These are phyloP conservation scores for Orbilia javanica DNA, from an alignment of 2,329 filamentous ascomycete species.

Conservation along the genomic window DNA sequence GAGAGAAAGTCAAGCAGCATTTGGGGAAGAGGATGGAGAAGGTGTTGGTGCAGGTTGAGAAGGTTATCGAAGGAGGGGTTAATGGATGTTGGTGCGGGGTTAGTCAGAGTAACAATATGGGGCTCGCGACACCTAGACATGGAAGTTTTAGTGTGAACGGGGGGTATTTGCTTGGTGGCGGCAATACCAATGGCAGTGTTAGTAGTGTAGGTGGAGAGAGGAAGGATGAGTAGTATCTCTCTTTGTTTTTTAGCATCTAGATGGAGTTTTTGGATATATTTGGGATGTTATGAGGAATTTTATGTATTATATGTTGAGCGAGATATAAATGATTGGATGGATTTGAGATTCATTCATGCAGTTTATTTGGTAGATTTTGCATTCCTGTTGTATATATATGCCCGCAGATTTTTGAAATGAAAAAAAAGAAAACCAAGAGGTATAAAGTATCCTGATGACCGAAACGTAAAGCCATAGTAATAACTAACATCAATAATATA, in stretches of 20 bases:
- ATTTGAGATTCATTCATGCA: constrained; percentile 6
- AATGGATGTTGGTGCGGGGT: constrained; percentile 53
- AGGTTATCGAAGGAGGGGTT: constrained; percentile 4
- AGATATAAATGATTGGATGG: background rate
- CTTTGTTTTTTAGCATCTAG: background rate
- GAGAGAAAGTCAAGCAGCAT: constrained; percentile 43
- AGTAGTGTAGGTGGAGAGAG: constrained; percentile 21
- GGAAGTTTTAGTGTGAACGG: constrained; percentile 46
- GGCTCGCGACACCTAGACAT: constrained; percentile 29
- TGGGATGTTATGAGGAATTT: background rate
- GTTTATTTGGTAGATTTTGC: background rate
- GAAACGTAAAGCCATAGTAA: background rate
- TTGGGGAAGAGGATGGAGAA: constrained; percentile 45
- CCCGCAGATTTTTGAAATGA: background rate
- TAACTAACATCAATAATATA: background rate
- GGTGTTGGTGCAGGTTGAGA: constrained; percentile 47
- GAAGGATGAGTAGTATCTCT: constrained; percentile 31
- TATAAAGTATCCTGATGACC: background rate
- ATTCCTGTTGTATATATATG: background rate
- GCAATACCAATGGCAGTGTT: background rate
- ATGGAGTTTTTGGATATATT: background rate
- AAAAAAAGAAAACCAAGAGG: background rate
- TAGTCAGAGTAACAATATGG: constrained; percentile 32
- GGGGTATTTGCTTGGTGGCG: constrained; percentile 14
- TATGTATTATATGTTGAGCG: constrained; percentile 9